Evolutionary conservation across 129 eudicot genomes (phyloP).

Genomic region (Erigeron canadensis): DNA sequence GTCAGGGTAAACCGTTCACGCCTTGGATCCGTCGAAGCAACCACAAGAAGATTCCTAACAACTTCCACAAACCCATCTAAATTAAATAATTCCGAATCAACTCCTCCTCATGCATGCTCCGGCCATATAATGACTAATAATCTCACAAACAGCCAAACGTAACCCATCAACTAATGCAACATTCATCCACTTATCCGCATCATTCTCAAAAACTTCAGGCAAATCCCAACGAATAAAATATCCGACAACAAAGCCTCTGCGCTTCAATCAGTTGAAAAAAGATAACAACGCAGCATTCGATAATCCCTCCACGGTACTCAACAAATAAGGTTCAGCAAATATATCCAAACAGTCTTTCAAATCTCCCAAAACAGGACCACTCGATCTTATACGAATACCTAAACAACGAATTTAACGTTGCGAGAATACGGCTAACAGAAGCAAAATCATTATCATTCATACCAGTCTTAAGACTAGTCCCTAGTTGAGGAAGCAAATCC

Average conservation of each 20-base stretch:
- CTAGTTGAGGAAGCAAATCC: slow-evolving; percentile 69
- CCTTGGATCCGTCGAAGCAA: slow-evolving; percentile 57
- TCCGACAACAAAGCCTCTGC: slow-evolving; percentile 88
- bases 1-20: slow-evolving; percentile 84
- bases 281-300: slow-evolving; percentile 38
- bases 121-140: slow-evolving; percentile 75
- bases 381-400: slow-evolving; percentile 65
- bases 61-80: slow-evolving; percentile 78
- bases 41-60: slow-evolving; percentile 79
- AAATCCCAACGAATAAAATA: slow-evolving; percentile 76
- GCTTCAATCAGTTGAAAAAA: slow-evolving; percentile 69
- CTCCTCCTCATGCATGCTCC: slow-evolving; percentile 83
- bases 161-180: slow-evolving; percentile 73
- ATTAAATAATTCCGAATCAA: slow-evolving; percentile 60
- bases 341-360: slow-evolving; percentile 83
- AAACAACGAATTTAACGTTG: slow-evolving; percentile 67
- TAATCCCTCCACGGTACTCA: slow-evolving; percentile 60
- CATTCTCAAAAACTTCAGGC: slow-evolving; percentile 93
- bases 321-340: slow-evolving; percentile 69
- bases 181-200: slow-evolving; percentile 83
- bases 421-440: slow-evolving; percentile 70
- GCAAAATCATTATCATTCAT: slow-evolving; percentile 54
- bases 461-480: slow-evolving; percentile 47
- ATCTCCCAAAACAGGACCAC: slow-evolving; percentile 64
- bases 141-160: slow-evolving; percentile 86